Percentiles rank a stretch among this genome's conserved stretches.
Conservation (phyloP, 495 filamentous ascomycete genomes). For the Neurospora hispaniola region DNA sequence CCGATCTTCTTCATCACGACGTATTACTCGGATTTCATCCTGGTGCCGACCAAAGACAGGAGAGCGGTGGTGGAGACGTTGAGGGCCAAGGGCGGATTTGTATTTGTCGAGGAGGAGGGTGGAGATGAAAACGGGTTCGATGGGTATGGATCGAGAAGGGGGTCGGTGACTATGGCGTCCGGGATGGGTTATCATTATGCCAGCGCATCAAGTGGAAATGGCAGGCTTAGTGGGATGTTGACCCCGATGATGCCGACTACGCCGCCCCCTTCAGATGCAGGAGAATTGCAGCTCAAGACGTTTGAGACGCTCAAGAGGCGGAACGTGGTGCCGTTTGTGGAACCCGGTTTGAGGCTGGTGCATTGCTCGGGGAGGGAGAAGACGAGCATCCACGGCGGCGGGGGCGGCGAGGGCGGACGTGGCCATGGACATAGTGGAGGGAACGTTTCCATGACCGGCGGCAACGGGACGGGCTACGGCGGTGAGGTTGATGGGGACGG, state of each 20-base stretch:
- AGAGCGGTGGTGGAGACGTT: slow-evolving; percentile 64
- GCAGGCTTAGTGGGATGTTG: not conserved
- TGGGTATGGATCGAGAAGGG: not conserved
- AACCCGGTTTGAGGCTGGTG: slow-evolving; percentile 57
- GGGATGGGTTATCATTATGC: slow-evolving; percentile 28
- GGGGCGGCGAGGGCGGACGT: slow-evolving; percentile 9
- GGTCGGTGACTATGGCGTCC: slow-evolving; percentile 1
- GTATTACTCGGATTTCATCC: slow-evolving; percentile 94
- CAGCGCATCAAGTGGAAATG: slow-evolving; percentile 35
- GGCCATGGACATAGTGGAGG: not conserved
- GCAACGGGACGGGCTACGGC: slow-evolving; percentile 6
- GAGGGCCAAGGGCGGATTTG: slow-evolving; percentile 63
- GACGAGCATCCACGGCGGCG: slow-evolving; percentile 11
- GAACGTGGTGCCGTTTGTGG: slow-evolving; percentile 62
- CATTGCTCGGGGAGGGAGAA: slow-evolving; percentile 63
- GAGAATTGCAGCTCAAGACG: slow-evolving; percentile 72
- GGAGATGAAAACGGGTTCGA: not conserved
- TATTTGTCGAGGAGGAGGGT: slow-evolving; percentile 51
- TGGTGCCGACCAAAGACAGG: slow-evolving; percentile 69
- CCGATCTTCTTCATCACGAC: slow-evolving; percentile 98
- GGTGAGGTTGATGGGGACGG: not conserved
- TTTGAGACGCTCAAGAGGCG: slow-evolving; percentile 65
- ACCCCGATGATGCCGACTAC: slow-evolving; percentile 43
- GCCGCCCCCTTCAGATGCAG: slow-evolving; percentile 64
- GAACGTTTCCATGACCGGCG: not conserved